Evolutionary conservation across 345 rosid genomes (phyloP), one percentile per base, ranked within the genome.

Genomic region (Populus euphratica): DNA sequence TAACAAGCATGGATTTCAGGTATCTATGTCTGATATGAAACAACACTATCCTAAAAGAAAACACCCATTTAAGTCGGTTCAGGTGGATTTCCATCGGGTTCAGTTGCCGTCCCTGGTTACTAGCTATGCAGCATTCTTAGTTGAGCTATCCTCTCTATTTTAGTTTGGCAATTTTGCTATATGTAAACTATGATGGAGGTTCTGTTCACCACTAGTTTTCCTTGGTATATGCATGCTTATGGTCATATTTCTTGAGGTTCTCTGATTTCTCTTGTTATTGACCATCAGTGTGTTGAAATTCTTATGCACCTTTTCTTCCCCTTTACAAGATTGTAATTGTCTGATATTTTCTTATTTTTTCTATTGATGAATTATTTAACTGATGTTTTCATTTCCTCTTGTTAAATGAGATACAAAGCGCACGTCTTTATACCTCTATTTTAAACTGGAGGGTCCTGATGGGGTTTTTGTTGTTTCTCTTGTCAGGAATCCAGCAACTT

Each of bases 401-500:
- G 13, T 33, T 38, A 18, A 68, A 65, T 23, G 20, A 77, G 63
- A 52, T 74, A 39, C 20, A 21, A 49, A 25, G 36, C 65, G 62
- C 21, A 61, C 18, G 54, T 35, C 38, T n/a, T 67, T 61, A 38
- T 23, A 35, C 43, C n/a, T 20, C 43, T 49, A 20, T 36, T 52
- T n/a, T 25, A 27, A 77, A 56, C 56, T 27, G 69, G 75, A 68
- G 70, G 59, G 27, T 59, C 43, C 33, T 81, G 69, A 76, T 43
- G 39, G 52, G 59, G 17, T 61, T 74, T 33, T 35, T 25, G 62
- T 31, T 63, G 11, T 47, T 77, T 74, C 61, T 76, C 64, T 75
- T 76, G 36, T 56, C 85, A 94, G 98, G 97, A 94, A 93, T 73
- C 95, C 97, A 23, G 97, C 97, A 65, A 87, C 97, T 38, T 94